Evolutionary conservation across 176 grass and related monocot species (phyloP).

Genomic region (Bothriochloa decipiens): DNA sequence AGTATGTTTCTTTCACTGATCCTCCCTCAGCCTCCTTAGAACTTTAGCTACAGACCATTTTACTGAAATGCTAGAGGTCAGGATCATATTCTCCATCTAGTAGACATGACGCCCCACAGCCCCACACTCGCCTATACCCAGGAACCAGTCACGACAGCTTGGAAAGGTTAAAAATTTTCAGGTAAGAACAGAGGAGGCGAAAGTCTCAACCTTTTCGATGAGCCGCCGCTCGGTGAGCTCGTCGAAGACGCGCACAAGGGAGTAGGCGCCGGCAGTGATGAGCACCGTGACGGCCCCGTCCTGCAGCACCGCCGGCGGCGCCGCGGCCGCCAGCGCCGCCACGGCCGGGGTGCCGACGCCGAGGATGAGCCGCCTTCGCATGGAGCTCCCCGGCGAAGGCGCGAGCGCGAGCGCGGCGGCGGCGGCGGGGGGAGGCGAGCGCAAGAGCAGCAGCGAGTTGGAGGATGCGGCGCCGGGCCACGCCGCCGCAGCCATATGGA

Average conservation of each 20-base stretch:
- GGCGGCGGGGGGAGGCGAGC: not conserved
- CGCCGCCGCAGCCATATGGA: conserved; percentile 30
- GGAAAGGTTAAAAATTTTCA: not conserved
- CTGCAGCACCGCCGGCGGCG: conserved; percentile 46
- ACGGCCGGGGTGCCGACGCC: conserved; percentile 32
- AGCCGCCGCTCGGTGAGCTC: conserved; percentile 59
- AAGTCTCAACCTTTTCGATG: conserved; percentile 68
- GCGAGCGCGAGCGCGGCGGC: not conserved
- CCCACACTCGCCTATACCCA: not conserved
- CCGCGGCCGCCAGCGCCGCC: conserved; percentile 37
- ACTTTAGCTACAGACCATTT: not conserved
- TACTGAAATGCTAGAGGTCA: not conserved
- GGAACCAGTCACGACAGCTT: not conserved
- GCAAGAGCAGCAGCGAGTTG: conserved; percentile 33
- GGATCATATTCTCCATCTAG: not conserved
- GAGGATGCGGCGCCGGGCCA: not conserved
- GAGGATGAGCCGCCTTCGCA: conserved; percentile 29
- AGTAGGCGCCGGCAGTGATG: conserved; percentile 69
- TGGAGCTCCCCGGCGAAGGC: not conserved
- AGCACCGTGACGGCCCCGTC: conserved; percentile 55
- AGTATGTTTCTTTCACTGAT: not conserved
- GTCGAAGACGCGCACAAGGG: conserved; percentile 72
- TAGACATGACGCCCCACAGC: not conserved
- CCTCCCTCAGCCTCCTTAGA: not conserved
- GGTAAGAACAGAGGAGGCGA: not conserved